Evolutionary conservation across 208 protist genomes (phyloP).

Genomic region (Phytomonas sp.): DNA sequence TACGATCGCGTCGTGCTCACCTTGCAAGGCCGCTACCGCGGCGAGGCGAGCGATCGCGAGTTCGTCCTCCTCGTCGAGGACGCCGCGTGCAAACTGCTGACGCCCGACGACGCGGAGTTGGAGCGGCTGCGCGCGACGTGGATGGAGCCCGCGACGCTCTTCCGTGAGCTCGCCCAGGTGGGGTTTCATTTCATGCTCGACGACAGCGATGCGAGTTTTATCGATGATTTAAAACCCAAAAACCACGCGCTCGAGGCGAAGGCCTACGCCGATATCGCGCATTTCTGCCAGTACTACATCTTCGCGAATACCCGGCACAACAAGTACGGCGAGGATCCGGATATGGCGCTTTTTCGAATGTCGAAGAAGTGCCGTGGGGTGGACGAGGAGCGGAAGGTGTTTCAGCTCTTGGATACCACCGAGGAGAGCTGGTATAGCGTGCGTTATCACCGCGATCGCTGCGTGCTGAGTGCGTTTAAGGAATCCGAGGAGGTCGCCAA

Average conservation of each 20-base stretch:
- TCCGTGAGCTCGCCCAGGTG: constrained; percentile 65
- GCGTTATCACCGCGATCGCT: constrained; percentile 70
- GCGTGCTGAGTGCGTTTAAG: constrained; percentile 43
- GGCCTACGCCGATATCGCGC: constrained; percentile 83
- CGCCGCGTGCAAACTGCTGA: constrained; percentile 63
- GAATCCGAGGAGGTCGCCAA: constrained; percentile 47
- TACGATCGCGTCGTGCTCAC: constrained; percentile 64
- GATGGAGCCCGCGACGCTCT: constrained; percentile 66
- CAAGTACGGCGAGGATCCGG: constrained; percentile 72
- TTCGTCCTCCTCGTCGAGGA: constrained; percentile 80
- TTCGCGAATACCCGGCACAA: constrained; percentile 80
- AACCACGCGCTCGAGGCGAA: constrained; percentile 58
- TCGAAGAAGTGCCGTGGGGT: constrained; percentile 31
- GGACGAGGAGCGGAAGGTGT: constrained; percentile 17
- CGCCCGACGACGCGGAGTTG: constrained; percentile 75
- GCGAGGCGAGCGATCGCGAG: constrained; percentile 79
- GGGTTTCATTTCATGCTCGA: constrained; percentile 85
- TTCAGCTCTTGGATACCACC: constrained; percentile 8
- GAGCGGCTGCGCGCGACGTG: constrained; percentile 45
- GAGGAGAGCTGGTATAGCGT: constrained; percentile 50
- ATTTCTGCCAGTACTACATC: constrained; percentile 72
- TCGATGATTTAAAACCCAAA: constrained; percentile 69
- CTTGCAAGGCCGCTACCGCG: constrained; percentile 65
- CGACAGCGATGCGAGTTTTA: constrained; percentile 64
- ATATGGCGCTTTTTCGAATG: constrained; percentile 87